A percentile compares a stretch with the other conserved stretches of the same genome.
Conservation (phyloP, 495 filamentous ascomycete species). For the Lophiotrema nucula region DNA sequence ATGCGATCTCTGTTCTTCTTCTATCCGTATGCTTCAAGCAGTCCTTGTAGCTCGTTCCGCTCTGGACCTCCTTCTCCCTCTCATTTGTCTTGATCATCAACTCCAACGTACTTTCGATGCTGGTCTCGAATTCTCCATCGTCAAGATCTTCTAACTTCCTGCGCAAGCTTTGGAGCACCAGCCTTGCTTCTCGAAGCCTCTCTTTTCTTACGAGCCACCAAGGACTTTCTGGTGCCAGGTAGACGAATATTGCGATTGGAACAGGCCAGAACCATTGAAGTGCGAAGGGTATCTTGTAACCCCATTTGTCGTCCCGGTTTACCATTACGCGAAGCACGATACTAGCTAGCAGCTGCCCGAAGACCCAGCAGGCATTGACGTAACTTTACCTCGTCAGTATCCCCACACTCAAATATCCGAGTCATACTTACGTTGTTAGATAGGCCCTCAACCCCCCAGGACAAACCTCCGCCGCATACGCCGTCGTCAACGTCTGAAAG, state of each 20-base stretch:
- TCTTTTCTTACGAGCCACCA: conserved; percentile 79
- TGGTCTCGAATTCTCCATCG: conserved; percentile 70
- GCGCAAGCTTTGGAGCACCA: conserved; percentile 58
- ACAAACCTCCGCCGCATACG: conserved; percentile 77
- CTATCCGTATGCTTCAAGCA: conserved; percentile 74
- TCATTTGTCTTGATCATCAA: conserved; percentile 84
- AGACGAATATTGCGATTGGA: conserved; percentile 58
- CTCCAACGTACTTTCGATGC: conserved; percentile 43
- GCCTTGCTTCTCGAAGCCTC: conserved; percentile 63
- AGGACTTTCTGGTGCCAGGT: conserved; percentile 70
- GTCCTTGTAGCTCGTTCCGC: conserved; percentile 64
- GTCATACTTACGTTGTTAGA: conserved; percentile 53
- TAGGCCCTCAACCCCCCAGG: conserved; percentile 70
- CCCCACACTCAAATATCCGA: not conserved
- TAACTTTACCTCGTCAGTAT: conserved; percentile 41
- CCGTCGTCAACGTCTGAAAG: conserved; percentile 73
- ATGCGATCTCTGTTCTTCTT: conserved; percentile 67
- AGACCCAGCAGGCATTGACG: conserved; percentile 77
- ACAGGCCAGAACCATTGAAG: conserved; percentile 84
- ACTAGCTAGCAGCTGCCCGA: conserved; percentile 71
- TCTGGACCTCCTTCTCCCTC: conserved; percentile 66
- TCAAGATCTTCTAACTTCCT: conserved; percentile 42
- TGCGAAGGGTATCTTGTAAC: conserved; percentile 66
- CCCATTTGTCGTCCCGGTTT: conserved; percentile 57
- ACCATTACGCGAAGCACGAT: conserved; percentile 68